Evolutionary conservation across 371 early-diverging fungal genomes (phyloP).

Genomic region (Mucor saturninus): DNA sequence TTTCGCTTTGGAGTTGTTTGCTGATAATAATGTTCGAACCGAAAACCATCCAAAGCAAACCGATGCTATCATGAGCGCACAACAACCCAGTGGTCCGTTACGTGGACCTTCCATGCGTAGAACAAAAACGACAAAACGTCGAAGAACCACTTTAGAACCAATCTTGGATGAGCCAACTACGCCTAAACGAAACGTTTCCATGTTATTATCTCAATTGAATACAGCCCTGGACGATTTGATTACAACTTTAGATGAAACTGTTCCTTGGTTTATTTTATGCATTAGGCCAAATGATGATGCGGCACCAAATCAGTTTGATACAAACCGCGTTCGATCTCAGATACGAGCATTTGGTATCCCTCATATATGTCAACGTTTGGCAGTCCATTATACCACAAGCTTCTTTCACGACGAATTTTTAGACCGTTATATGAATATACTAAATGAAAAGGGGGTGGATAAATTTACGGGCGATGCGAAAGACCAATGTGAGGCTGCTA

Average conservation of each 20-base stretch:
- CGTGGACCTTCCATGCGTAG: constrained; percentile 56
- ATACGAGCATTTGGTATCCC: constrained; percentile 62
- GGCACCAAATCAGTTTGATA: constrained; percentile 66
- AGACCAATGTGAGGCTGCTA: constrained; percentile 62
- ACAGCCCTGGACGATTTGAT: constrained; percentile 79
- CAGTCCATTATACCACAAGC: constrained; percentile 60
- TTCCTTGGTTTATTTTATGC: constrained; percentile 89
- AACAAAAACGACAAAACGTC: constrained; percentile 39
- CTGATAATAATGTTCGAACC: constrained; percentile 52
- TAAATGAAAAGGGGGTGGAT: constrained; percentile 19
- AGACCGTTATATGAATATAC: constrained; percentile 56
- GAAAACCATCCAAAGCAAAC: constrained; percentile 67
- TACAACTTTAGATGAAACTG: constrained; percentile 80
- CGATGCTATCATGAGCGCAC: constrained; percentile 66
- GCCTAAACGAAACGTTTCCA: constrained; percentile 16
- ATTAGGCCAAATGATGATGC: constrained; percentile 74
- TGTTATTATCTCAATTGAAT: constrained; percentile 64
- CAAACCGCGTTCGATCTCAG: constrained; percentile 65
- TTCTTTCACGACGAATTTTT: constrained; percentile 49
- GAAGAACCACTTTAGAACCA: constrained; percentile 15
- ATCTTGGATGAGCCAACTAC: neutral
- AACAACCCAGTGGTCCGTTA: constrained; percentile 58
- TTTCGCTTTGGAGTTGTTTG: constrained; percentile 44
- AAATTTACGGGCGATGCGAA: neutral
- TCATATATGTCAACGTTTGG: constrained; percentile 39